phyloP scores from a whole-genome alignment of 306 rosid genomes.

The Senna tora region DNA sequence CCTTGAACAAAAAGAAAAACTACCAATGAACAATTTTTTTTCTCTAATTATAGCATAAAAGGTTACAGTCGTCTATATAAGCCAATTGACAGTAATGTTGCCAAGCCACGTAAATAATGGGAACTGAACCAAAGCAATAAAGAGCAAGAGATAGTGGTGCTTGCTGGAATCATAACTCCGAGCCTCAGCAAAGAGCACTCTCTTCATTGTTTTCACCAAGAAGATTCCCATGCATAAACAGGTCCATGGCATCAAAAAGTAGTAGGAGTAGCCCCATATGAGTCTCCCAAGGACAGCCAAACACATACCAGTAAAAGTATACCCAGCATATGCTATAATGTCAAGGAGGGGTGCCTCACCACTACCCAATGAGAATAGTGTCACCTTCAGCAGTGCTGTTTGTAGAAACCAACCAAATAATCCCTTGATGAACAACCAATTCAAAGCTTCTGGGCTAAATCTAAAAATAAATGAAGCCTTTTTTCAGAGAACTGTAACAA shows the following conservation, averaged over 20 bases:
- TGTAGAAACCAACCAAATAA: slow-evolving; percentile 71
- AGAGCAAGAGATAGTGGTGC: slow-evolving; percentile 69
- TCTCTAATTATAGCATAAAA: background rate
- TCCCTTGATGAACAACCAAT: slow-evolving; percentile 77
- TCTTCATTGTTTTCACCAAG: slow-evolving; percentile 78
- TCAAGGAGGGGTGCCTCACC: slow-evolving; percentile 78
- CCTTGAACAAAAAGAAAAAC: background rate
- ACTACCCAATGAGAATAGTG: slow-evolving; percentile 63
- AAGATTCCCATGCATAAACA: slow-evolving; percentile 72
- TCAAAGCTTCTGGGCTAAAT: slow-evolving; percentile 76
- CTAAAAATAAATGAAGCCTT: slow-evolving; percentile 39
- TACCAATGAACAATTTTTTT: background rate
- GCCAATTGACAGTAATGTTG: slow-evolving; percentile 68
- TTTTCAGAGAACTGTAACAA: background rate
- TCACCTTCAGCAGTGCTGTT: slow-evolving; percentile 57
- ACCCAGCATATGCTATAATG: slow-evolving; percentile 69
- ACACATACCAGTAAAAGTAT: slow-evolving; percentile 66
- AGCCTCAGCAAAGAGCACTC: slow-evolving; percentile 76
- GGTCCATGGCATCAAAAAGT: slow-evolving; percentile 65
- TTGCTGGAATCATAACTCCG: slow-evolving; percentile 69
- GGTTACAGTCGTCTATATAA: slow-evolving; percentile 41
- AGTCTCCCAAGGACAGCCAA: slow-evolving; percentile 62
- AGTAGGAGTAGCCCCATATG: slow-evolving; percentile 54
- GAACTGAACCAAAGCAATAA: slow-evolving; percentile 70
- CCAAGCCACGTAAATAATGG: slow-evolving; percentile 77